Evolutionary conservation across 2,329 filamentous ascomycete species (phyloP), one percentile per base, ranked within the genome.

Genomic region (Amesomyces nigricolor): DNA sequence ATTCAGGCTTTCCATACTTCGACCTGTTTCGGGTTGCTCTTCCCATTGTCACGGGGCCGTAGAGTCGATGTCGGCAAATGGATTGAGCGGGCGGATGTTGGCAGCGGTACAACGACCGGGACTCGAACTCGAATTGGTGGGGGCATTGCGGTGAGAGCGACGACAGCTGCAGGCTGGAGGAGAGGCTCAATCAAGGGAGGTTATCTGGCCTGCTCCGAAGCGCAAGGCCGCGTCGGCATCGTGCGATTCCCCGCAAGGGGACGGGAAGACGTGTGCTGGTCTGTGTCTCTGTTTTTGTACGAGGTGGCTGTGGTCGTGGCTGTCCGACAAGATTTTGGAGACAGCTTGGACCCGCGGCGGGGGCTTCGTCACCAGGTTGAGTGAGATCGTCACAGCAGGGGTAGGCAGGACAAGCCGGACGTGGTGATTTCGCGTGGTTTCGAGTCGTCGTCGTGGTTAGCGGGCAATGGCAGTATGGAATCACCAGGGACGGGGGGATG

Each of bases 151-250:
- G 52, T 32, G 35, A 22, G 16, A 16, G 32, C 16, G 13, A 40
- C 42, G 17, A 29, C 22, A 26, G 22, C 22, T 26, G 13, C 14
- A 37, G n/a, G 35, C 17, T 10, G 14, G 30, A 43, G 5, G 44
- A 26, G 16, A 38, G 16, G 13, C n/a, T 48, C 46, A 17, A 43
- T 51, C 42, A 43, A 42, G 6, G 17, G 26, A 14, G 26, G 39
- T 43, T 37, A 17, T 44, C 19, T 47, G 47, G 44, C 44, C 52
- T 51, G 48, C 45, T 59, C 45, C 45, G 55, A 51, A 47, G 40
- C 30, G 16, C 43, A 57, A 30, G 53, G 42, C 49, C n/a, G 40
- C 49, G 32, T 45, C 51, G 16, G 54, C 59, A 61, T 61, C 16
- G 56, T 42, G 51, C 19, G 52, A 22, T 40, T 48, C 39, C 58